Base-by-base conservation (phyloP, 1,284 basidiomycete species). In the Xanthoconium separans region DNA sequence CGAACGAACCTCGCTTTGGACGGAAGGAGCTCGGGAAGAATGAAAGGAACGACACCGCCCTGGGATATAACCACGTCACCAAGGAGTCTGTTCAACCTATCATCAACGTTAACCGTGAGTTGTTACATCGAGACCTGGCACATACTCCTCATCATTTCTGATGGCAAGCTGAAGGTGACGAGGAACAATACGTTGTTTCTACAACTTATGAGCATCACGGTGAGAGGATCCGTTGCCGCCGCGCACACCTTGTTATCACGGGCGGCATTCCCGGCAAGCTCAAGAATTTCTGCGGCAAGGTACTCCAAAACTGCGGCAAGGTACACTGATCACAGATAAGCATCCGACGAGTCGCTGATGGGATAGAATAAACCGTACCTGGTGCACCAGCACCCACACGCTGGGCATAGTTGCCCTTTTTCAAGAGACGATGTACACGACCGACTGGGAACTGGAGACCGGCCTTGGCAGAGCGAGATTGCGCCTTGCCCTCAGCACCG, bases 81-180 rank as follows among this genome's bases (percentile, higher is more conserved):
- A 45, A 95, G 81, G 44, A 92, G 83, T 66, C 84, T 88, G 73
- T 85, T 84, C 65, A 89, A 69, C 65, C 83, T 84, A 57, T n/a
- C 9, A 31, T 46, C 56, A 24, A 63, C 4, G 52, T 55, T 56
- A 24, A 49, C 47, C 24, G 36, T 41, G 13, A 13, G 34, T 18
- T 40, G 10, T 16, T 9, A 29, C 9, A 40, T 13, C 24, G 15
- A 39, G 39, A 58, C 62, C 65, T 65, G 61, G 69, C 12, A 76
- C 83, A 61, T 61, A 84, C 85, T 92, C 89, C 65, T 92, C 89
- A 57, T 92, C 90, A 72, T 92, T 92, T 62, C 91, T 83, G 74
- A 95, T 93, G 62, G 92, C 93, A 58, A 95, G 87, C 71, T 94
- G 91, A 55, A 95, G 72, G 75, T 95, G 92, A 70, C 93, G 85